These are phyloP conservation scores for Naganishia albida DNA, from an alignment of 1,284 basidiomycete species.

Conservation along the genomic window DNA sequence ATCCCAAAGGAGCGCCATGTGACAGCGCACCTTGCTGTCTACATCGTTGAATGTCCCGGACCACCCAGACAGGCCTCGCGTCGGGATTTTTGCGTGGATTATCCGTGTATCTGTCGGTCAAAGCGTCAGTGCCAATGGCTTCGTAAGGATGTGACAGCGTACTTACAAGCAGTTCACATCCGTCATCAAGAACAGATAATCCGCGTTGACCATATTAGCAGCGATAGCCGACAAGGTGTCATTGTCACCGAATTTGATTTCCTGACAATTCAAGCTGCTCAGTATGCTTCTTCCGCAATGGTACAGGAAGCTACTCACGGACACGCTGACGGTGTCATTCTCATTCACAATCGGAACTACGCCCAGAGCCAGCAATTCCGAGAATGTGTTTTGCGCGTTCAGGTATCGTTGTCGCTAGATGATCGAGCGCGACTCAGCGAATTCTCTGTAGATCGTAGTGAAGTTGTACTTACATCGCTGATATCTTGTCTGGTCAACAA, in stretches of 20 bases:
- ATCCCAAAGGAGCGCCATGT: too few relatives aligned
- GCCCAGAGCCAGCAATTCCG: slow-evolving; percentile 82
- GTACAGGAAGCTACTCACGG: slow-evolving; percentile 59
- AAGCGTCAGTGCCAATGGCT: not conserved
- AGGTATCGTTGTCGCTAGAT: slow-evolving; percentile 84
- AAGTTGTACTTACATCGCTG: slow-evolving; percentile 72
- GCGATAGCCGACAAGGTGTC: slow-evolving; percentile 97
- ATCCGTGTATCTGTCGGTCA: slow-evolving; percentile 67
- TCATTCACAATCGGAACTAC: slow-evolving; percentile 95
- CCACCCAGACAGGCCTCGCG: slow-evolving; percentile 77
- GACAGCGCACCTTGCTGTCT: slow-evolving; percentile 68
- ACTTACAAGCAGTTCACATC: slow-evolving; percentile 83
- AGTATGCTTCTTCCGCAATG: not conserved
- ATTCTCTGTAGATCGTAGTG: not conserved
- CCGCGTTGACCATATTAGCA: slow-evolving; percentile 93
- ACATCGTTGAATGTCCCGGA: slow-evolving; percentile 78
- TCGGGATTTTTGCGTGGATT: slow-evolving; percentile 88
- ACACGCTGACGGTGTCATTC: slow-evolving; percentile 93
- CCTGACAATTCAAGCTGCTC: slow-evolving; percentile 57
- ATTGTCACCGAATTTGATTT: slow-evolving; percentile 99
- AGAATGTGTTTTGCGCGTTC: slow-evolving; percentile 90
- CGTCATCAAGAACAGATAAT: slow-evolving; percentile 93
- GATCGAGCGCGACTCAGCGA: not conserved
- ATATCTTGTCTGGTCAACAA: slow-evolving; percentile 93
- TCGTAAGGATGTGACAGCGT: not conserved